These are phyloP conservation scores for Ogataea saltuana DNA, from an alignment of 805 yeast genomes.

Conservation along the genomic window DNA sequence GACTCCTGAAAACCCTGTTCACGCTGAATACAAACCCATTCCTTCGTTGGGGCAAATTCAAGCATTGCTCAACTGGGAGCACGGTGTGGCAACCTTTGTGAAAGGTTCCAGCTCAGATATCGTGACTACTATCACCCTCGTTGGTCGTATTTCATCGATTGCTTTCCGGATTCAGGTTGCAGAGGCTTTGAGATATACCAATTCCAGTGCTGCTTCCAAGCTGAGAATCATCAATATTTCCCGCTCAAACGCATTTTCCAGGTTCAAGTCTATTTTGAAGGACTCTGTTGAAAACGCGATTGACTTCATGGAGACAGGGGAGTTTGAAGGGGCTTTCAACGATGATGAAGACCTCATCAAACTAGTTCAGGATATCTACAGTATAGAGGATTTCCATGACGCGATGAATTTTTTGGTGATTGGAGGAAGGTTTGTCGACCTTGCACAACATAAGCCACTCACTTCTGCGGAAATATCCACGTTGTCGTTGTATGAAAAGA, in stretches of 20 bases:
- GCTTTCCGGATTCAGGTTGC: conserved; percentile 46
- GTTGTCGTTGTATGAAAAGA: conserved; percentile 45
- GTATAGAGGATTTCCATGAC: conserved; percentile 3
- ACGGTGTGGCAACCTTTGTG: neutral
- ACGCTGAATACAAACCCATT: conserved; percentile 15
- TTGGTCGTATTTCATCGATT: conserved; percentile 53
- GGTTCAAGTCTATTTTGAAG: conserved; percentile 7
- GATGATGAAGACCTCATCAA: neutral
- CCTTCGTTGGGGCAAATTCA: conserved; percentile 10
- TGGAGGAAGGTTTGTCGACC: conserved; percentile 55
- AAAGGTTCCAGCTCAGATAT: conserved; percentile 1
- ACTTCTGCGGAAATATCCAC: conserved; percentile 26
- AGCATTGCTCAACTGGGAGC: neutral
- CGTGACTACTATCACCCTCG: conserved; percentile 45
- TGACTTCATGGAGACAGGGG: neutral
- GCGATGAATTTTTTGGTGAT: conserved; percentile 36
- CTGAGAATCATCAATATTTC: conserved; percentile 23
- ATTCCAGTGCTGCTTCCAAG: conserved; percentile 14
- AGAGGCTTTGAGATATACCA: conserved; percentile 31
- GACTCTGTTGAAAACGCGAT: conserved; percentile 8
- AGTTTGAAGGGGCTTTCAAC: neutral
- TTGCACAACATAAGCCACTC: conserved; percentile 29
- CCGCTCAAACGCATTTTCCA: neutral
- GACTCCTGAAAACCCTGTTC: conserved; percentile 47
- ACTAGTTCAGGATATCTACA: conserved; percentile 6